phyloP scores from a whole-genome alignment of 805 yeast genomes.

The Grigorovia transvaalensis region DNA sequence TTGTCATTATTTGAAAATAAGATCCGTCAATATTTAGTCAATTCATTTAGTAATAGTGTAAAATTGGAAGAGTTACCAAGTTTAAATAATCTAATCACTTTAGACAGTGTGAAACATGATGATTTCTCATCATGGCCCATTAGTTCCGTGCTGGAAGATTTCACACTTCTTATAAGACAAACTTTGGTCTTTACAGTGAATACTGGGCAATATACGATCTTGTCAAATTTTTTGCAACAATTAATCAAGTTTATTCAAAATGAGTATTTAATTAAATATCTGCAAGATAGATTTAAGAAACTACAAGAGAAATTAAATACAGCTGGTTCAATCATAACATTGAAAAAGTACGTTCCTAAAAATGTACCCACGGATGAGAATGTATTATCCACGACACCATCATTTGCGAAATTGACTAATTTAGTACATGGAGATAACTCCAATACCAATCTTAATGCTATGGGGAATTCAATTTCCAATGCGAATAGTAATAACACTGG shows the following conservation, averaged over 20 bases:
- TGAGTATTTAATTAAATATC: conserved; percentile 22
- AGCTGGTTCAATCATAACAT: conserved; percentile 8
- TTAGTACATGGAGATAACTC: background rate
- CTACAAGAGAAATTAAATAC: conserved; percentile 19
- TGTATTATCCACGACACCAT: background rate
- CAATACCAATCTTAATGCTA: background rate
- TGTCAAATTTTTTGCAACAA: conserved; percentile 21
- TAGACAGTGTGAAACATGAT: conserved; percentile 11
- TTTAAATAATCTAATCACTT: conserved; percentile 27
- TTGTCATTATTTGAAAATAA: conserved; percentile 55
- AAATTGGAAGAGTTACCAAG: conserved; percentile 71
- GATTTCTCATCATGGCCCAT: conserved; percentile 40
- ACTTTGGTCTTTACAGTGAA: conserved; percentile 56
- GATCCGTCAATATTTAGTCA: conserved; percentile 54
- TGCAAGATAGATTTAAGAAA: conserved; percentile 20
- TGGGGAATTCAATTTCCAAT: background rate
- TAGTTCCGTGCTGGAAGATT: conserved; percentile 80
- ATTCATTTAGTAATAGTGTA: conserved; percentile 74
- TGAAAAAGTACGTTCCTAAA: conserved; percentile 20
- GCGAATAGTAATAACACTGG: background rate
- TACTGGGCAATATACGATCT: conserved; percentile 45
- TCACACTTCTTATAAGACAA: conserved; percentile 61
- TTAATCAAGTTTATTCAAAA: conserved; percentile 23
- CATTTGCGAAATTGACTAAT: conserved; percentile 14
- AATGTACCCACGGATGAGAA: background rate